Evolutionary conservation across 352 stramenopile genomes (phyloP).

Genomic region (Pythium chondricola): DNA sequence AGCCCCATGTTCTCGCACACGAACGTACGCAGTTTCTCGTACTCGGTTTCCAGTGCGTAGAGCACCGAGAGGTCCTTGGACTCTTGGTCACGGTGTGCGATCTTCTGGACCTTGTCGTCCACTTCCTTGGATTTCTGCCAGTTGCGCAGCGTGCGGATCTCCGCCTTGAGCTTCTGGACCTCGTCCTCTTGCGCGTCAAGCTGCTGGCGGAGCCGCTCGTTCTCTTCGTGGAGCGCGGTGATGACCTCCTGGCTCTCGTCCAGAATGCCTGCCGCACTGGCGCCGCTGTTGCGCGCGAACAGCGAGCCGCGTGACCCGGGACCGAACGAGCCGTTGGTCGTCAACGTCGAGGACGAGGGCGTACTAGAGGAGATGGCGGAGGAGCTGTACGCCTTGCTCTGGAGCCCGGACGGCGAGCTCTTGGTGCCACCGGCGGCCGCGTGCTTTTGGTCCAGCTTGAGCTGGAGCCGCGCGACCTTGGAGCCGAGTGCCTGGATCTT

Average conservation of each 20-base stretch:
- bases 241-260: slow-evolving; percentile 87
- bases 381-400: slow-evolving; percentile 6
- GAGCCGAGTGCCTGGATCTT: slow-evolving; percentile 29
- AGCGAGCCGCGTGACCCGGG: slow-evolving; percentile 29
- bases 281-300: slow-evolving; percentile 34
- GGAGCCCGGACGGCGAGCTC: slow-evolving; percentile 11
- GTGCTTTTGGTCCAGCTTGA: slow-evolving; percentile 29
- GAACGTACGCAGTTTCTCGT: slow-evolving; percentile 76
- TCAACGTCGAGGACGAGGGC: slow-evolving; percentile 1
- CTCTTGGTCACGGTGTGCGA: slow-evolving; percentile 79
- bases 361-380: too few species aligned
- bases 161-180: slow-evolving; percentile 68
- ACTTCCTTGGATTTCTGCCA: slow-evolving; percentile 86
- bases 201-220: slow-evolving; percentile 67
- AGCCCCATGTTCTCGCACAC: slow-evolving; percentile 74
- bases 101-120: slow-evolving; percentile 83
- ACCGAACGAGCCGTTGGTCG: slow-evolving; percentile 3
- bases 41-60: slow-evolving; percentile 71
- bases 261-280: slow-evolving; percentile 56
- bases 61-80: slow-evolving; percentile 82
- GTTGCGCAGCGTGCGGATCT: slow-evolving; percentile 76
- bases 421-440: slow-evolving; percentile 1
- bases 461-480: slow-evolving; percentile 33
- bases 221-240: slow-evolving; percentile 76
- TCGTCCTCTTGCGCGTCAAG: slow-evolving; percentile 68